Conservation (phyloP, 1,284 basidiomycete species). For the Limonomyces culmigenus region DNA sequence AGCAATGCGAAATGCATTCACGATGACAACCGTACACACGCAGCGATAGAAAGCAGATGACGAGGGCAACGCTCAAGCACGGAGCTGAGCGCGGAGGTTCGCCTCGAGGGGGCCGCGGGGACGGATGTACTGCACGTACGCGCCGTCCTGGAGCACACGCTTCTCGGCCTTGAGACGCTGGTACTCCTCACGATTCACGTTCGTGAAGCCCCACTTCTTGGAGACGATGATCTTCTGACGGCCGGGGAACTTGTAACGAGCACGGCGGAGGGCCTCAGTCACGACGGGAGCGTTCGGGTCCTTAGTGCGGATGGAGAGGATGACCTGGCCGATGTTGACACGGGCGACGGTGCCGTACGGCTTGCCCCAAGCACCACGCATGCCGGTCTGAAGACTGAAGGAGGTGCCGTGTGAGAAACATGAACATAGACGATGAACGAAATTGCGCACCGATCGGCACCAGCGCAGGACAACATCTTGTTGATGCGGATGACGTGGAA, state of each 20-base stretch:
- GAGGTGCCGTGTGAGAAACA: background rate
- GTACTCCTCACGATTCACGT: slow-evolving; percentile 86
- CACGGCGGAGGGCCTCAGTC: slow-evolving; percentile 92
- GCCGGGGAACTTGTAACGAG: slow-evolving; percentile 99
- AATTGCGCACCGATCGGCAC: slow-evolving; percentile 75
- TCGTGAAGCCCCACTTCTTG: slow-evolving; percentile 98
- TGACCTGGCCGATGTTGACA: slow-evolving; percentile 95
- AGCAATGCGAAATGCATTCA: slow-evolving; percentile 8
- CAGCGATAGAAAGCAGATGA: slow-evolving; percentile 5
- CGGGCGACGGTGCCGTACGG: slow-evolving; percentile 92
- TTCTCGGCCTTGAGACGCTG: slow-evolving; percentile 78
- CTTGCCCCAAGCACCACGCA: slow-evolving; percentile 99
- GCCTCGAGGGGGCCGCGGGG: slow-evolving; percentile 72
- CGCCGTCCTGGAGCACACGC: slow-evolving; percentile 76
- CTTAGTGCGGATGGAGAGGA: slow-evolving; percentile 91
- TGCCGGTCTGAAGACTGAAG: slow-evolving; percentile 85
- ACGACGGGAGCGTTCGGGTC: slow-evolving; percentile 80
- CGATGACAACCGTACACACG: slow-evolving; percentile 1
- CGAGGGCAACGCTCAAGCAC: slow-evolving; percentile 25
- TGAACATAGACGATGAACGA: background rate
- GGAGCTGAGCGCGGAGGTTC: slow-evolving; percentile 75
- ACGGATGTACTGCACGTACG: slow-evolving; percentile 81
- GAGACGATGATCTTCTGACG: slow-evolving; percentile 98
- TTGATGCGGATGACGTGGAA: slow-evolving; percentile 99
- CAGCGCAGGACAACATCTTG: slow-evolving; percentile 99